Base-by-base conservation (phyloP, 1,284 basidiomycete species). In the Schizopora paradoxa region DNA sequence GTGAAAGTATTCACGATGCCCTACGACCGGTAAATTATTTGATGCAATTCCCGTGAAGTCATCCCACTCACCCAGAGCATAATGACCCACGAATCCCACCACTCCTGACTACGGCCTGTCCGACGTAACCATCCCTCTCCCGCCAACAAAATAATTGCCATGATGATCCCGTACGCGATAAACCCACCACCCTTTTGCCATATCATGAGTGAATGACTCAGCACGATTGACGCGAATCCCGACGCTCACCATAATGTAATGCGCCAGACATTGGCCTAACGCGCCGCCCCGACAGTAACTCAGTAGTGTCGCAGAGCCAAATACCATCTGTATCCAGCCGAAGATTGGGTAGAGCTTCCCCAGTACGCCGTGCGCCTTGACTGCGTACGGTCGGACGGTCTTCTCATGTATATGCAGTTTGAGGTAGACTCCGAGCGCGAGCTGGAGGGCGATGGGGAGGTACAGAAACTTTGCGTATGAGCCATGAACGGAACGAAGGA, bases 351-450 rank as follows among this genome's bases (percentile, higher is more conserved):
- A 98, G 14, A 70, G 56, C 61, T 89, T 93, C 14, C 95, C 95
- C 3, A 97, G 65, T 13, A 91, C 56, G 1, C 91, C 86, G 58
- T 98, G 95, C 1, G 73, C 63, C 7, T 70, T 66, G 10, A 92
- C 86, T 5, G 85, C 77, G 56, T 76, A 86, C 0, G 87, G 86
- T 19, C 93, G 75, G 7, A 93, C 58, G 1, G 76, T 76, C 51
- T 73, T 70, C 65, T 97, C 90, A 52, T 93, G 76, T 16, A 97
- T 82, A 63, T 98, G 95, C 3, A 95, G 69, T 66, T 95, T 97
- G 52, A 98, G 82, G 65, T 96, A 98, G 48, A 93, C 74, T 5
- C 94, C 94, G 41, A 91, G 69, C 13, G 61, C 59, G 6, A 86
- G 70, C 65, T 97, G 94, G 1, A 70, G 58, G 13, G 74, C 56